Percentiles rank a stretch among this genome's conserved stretches.
These are phyloP conservation scores for Russula sp. DNA, from an alignment of 768 basidiomycete genomes.

Conservation along the genomic window DNA sequence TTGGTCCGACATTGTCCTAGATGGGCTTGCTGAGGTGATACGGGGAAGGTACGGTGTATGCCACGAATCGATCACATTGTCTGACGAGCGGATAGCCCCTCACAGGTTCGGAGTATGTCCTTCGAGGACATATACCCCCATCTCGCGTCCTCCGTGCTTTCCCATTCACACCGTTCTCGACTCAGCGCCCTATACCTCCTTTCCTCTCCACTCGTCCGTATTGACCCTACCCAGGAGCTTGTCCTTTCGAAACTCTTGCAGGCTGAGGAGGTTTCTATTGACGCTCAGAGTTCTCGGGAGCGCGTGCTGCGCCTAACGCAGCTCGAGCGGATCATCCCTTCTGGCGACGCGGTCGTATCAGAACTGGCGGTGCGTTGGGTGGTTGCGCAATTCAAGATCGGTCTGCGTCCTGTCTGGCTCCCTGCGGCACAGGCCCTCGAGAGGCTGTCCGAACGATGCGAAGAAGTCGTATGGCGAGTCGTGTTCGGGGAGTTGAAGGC, in stretches of 20 bases:
- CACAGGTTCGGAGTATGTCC: constrained; percentile 18
- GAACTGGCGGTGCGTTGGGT: constrained; percentile 70
- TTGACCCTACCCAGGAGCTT: constrained; percentile 41
- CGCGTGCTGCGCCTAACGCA: constrained; percentile 72
- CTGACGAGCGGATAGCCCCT: constrained; percentile 21
- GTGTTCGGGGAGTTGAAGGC: constrained; percentile 57
- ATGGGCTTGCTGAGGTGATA: constrained; percentile 46
- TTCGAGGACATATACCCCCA: constrained; percentile 47
- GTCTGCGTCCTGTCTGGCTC: constrained; percentile 84
- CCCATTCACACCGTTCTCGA: constrained; percentile 65
- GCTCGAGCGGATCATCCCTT: constrained; percentile 54
- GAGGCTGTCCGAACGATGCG: constrained; percentile 46
- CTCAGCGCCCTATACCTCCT: constrained; percentile 60
- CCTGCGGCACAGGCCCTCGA: constrained; percentile 68
- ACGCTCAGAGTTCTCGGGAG: constrained; percentile 78
- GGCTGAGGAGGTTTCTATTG: constrained; percentile 75
- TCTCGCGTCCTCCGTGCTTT: constrained; percentile 54
- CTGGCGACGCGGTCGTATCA: constrained; percentile 50
- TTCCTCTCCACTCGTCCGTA: constrained; percentile 43
- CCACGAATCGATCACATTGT: neutral
- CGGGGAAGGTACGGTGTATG: constrained; percentile 39
- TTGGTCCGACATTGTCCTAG: constrained; percentile 51
- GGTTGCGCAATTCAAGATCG: constrained; percentile 87
- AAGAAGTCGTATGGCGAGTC: constrained; percentile 64
- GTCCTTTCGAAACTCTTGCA: constrained; percentile 62